Percentiles rank a stretch among this genome's conserved stretches.
Evolutionary conservation across 2,329 filamentous ascomycete species (phyloP).

Genomic region (Davidsoniella neocaledoniae): DNA sequence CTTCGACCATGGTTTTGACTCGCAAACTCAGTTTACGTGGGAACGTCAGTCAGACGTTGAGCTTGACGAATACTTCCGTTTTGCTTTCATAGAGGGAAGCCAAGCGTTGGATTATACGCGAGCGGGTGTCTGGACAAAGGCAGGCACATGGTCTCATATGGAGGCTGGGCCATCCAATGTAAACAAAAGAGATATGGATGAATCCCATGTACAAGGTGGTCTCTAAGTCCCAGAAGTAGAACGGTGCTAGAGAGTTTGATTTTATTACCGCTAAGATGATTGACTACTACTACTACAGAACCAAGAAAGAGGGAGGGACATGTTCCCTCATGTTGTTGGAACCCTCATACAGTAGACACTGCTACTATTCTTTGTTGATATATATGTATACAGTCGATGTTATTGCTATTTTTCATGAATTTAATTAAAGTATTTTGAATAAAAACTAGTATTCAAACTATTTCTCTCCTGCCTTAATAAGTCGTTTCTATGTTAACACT

Average conservation of each 20-base stretch:
- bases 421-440: too few relatives aligned
- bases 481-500: too few relatives aligned
- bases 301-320: neutral
- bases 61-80: constrained; percentile 58
- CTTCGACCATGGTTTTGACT: constrained; percentile 37
- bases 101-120: constrained; percentile 54
- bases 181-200: constrained; percentile 15
- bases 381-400: too few relatives aligned
- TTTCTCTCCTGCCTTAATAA: too few relatives aligned
- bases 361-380: too few relatives aligned
- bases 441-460: too few relatives aligned
- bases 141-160: constrained; percentile 52
- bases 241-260: too few relatives aligned
- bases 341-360: too few relatives aligned
- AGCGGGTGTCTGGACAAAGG: constrained; percentile 50
- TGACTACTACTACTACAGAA: neutral
- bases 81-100: constrained; percentile 54
- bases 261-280: neutral
- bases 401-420: too few relatives aligned
- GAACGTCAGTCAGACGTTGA: constrained; percentile 27
- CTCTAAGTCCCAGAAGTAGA: neutral
- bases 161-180: constrained; percentile 39
- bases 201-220: neutral
- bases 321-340: neutral
- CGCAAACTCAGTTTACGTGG: constrained; percentile 39